Percentiles rank a stretch among this genome's conserved stretches.
phyloP scores from a whole-genome alignment of 1,284 basidiomycete species.

The Puccinia novopanici region DNA sequence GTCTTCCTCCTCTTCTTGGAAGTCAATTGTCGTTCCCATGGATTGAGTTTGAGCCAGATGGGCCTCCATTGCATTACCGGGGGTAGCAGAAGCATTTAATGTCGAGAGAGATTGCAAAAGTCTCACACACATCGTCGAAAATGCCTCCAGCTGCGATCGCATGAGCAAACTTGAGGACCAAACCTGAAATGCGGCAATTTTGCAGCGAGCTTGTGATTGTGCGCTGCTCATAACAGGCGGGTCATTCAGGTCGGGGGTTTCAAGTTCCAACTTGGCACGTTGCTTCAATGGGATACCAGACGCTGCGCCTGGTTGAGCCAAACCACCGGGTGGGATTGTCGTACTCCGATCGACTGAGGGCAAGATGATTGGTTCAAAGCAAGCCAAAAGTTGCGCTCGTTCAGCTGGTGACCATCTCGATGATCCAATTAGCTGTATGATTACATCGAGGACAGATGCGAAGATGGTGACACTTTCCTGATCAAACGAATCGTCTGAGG shows the following conservation, averaged over 20 bases:
- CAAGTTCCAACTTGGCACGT: not conserved
- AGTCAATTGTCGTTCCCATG: constrained; percentile 27
- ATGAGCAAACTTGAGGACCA: constrained; percentile 23
- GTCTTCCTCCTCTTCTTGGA: constrained; percentile 47
- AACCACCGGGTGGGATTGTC: not conserved
- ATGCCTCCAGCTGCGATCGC: constrained; percentile 19
- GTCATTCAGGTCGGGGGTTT: not conserved
- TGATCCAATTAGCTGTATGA: constrained; percentile 25
- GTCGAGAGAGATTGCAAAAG: constrained; percentile 28
- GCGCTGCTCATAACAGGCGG: not conserved
- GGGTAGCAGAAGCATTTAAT: not conserved
- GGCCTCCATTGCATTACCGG: constrained; percentile 6
- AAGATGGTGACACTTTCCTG: not conserved
- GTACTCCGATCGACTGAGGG: not conserved
- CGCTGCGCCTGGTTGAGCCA: constrained; percentile 31
- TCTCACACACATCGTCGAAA: constrained; percentile 36
- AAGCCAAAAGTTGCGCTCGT: constrained; percentile 34
- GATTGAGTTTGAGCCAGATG: constrained; percentile 31
- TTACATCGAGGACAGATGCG: constrained; percentile 10
- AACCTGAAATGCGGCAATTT: not conserved
- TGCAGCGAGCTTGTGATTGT: not conserved
- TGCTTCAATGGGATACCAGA: constrained; percentile 34
- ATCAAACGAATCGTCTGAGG: constrained; percentile 17
- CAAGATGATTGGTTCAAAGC: constrained; percentile 44
- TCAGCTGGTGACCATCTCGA: constrained; percentile 34